Evolutionary conservation across 306 rosid genomes (phyloP), one percentile per base, ranked within the genome.

Genomic region (Cyamopsis tetragonoloba): DNA sequence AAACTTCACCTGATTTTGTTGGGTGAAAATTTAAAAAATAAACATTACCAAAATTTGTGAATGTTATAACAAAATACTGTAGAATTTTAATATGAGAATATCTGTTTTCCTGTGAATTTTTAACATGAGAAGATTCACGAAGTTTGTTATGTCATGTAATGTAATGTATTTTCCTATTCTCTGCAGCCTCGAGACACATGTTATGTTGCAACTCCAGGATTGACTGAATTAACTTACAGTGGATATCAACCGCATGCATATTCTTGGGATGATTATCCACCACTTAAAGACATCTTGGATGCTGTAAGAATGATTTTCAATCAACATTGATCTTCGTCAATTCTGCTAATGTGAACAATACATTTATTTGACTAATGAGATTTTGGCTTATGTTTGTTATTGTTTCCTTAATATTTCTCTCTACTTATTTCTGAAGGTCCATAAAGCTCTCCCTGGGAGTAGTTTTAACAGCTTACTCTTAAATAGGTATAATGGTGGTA

Each of bases 161-260:
- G 72, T 44, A 22, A 7, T 26, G 32, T 14, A 46, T n/a, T n/a
- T n/a, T n/a, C n/a, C n/a, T n/a, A 54, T 50, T 38, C 42, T 74
- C 10, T 85, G 82, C 87, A 93, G 98, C 95, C 96, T 74, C 72
- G 98, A 77, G 98, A 89, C 51, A 84, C 86, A 24, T 92, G 98
- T 54, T 92, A 92, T 76, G 82, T 93, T 49, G 96, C 97, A n/a
- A 81, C 76, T 79, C 85, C 89, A 5, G 98, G 96, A 46, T 76
- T 93, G 82, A 82, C 91, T 5, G 71, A 84, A 2, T 70, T 87
- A 79, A 83, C 69, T 70, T 89, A 93, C 80, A 89, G 98, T 76
- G 96, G 96, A 28, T 87, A 85, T 75, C 77, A 84, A 79, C 96
- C 98, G 0, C 89, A 44, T 70, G 84, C 96, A 57, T 80, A 89